Base-by-base conservation (phyloP, 371 early-diverging fungal species). In the Circinella minor region DNA sequence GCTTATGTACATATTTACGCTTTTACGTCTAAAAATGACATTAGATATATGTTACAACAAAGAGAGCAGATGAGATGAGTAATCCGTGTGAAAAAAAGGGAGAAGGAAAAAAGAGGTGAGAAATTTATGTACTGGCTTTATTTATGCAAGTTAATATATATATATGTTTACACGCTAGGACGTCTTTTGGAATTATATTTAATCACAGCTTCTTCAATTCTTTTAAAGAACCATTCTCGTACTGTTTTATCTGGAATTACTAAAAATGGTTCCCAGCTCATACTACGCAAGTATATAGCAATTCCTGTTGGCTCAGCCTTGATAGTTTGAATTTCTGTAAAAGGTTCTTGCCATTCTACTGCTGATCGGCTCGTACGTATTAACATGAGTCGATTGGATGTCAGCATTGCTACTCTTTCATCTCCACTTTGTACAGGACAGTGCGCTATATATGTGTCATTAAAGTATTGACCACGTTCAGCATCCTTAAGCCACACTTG, bases 371-470 rank as follows among this genome's bases (percentile, higher is more conserved):
- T 66, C n/a, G 87, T 92, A 48, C 88, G 79, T 54, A 92, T 84
- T 13, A 93, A 77, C 82, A 92, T 87, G 38, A 94, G 77, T 18
- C 91, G 85, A 60, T 83, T 83, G 60, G 88, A 88, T 0, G 94
- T 93, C 37, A 94, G 66, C 84, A 94, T 84, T 3, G 89, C 90
- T 0, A 92, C 89, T 72, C 92, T 87, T 48, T 92, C 91, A 64
- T 90, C 88, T 11, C 57, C 57, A 11, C 87, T 88, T 47, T 88
- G 91, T 4, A 92, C 86, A 63, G 85, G 72, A 74, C 94, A 80
- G 70, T 98, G 98, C 0, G 95, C 93, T 65, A 96, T 80, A 72
- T 99, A 99, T 39, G 86, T 86, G 66, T 98, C 97, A n/a, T 89
- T 77, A 47, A 91, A 89, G 74, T 90, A 96, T 63, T 84, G 84